Evolutionary conservation across 1,284 basidiomycete genomes (phyloP).

Genomic region (Stygiomarasmius scandens): DNA sequence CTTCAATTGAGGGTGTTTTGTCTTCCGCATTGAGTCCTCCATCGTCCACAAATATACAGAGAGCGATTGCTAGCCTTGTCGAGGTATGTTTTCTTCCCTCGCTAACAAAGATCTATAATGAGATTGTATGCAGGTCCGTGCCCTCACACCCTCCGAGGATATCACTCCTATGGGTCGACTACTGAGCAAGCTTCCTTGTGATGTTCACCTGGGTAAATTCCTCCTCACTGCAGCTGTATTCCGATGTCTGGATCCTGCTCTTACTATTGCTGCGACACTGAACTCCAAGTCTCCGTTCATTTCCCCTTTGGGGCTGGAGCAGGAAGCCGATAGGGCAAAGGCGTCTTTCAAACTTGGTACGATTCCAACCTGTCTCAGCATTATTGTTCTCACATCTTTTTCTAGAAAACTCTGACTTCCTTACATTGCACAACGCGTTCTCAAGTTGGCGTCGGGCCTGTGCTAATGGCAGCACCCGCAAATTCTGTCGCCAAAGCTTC

Average conservation of each 20-base stretch:
- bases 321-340: conserved; percentile 80
- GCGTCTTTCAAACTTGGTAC: conserved; percentile 76
- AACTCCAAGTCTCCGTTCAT: conserved; percentile 93
- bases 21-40: conserved; percentile 92
- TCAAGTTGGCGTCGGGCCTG: conserved; percentile 85
- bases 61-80: conserved; percentile 88
- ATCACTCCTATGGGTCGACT: conserved; percentile 89
- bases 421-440: conserved; percentile 93
- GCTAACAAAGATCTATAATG: conserved; percentile 83
- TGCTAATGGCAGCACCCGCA: conserved; percentile 63
- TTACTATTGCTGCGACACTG: conserved; percentile 89
- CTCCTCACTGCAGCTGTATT: conserved; percentile 93
- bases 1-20: conserved; percentile 89
- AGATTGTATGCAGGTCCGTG: conserved; percentile 69
- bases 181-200: conserved; percentile 87
- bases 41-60: conserved; percentile 83
- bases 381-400: background rate
- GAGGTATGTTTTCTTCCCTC: conserved; percentile 60
- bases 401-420: conserved; percentile 92
- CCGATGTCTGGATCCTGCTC: conserved; percentile 87
- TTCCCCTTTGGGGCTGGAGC: conserved; percentile 73
- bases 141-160: conserved; percentile 77
- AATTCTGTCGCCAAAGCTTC: conserved; percentile 85
- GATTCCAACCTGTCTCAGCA: conserved; percentile 22
- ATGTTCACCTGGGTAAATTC: conserved; percentile 88